Base-by-base conservation (phyloP, 345 rosid species). In the Camelina hispida region DNA sequence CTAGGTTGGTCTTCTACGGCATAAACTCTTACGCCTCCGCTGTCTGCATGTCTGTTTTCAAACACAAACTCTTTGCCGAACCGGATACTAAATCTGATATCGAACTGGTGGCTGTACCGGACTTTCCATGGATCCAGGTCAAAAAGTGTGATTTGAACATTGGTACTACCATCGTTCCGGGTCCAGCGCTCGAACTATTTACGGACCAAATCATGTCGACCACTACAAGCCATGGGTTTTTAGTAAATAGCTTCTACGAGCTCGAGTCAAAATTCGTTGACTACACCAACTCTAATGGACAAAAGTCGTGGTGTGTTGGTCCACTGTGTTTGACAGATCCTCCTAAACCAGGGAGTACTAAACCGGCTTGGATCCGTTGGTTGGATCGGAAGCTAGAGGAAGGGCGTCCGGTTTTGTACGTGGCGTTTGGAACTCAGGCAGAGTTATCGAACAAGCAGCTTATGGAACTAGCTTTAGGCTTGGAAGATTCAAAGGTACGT, bases 361-460 rank as follows among this genome's bases (percentile, higher is more conserved):
- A 86, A 68, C 81, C 90, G 46, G 65, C 34, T 28, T 90, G 93
- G 93, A 83, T 82, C 22, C 69, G 54, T 20, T 91, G 93, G 96
- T 85, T 91, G 51, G 91, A 93, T 79, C 51, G 48, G 57, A 87
- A 86, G 70, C 76, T 5, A 23, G 84, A 79, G 5, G 74, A 81
- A 20, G 88, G 87, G 9, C 62, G 77, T 18, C 52, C 89, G 2
- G 93, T 91, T 48, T 65, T 93, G 22, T 93, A 89, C 72, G 92
- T 85, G 1, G 97, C 97, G 1, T 91, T 91, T 65, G 98, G 98
- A 56, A 78, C 98, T 2, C 97, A 93, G 25, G 85, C 88, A 1
- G 92, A 88, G 69, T 76, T 89, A 17, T 80, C 90, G 12, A n/a
- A 61, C 1, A 80, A 76, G 9, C 93, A 91, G 42, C 73, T 91